Evolutionary conservation across 2,329 filamentous ascomycete species (phyloP), one percentile per base, ranked within the genome.

Genomic region (Metarhizium rileyi): DNA sequence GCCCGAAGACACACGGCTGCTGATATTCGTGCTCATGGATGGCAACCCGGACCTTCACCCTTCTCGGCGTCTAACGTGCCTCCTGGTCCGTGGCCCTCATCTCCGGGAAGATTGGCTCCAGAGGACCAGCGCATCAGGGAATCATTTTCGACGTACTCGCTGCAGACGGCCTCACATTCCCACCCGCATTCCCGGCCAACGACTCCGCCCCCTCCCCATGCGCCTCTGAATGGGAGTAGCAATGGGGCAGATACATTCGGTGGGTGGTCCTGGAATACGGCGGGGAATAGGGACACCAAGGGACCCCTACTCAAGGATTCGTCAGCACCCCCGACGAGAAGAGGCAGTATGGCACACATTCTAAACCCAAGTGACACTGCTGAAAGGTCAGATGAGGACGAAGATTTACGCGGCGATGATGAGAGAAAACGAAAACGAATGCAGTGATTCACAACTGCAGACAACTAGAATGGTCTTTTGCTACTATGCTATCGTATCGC

Each of bases 1-100:
- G 80, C 83, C 42, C 83, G 91, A 55, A 81, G 91, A 53, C 93
- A 98, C 68, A 98, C 93, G 2, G 91, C 90, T 36, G 93, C 93
- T 51, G 93, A 98, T 64, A 97, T 98, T 58, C 84, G 93, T 48
- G 85, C 90, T 59, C 86, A 90, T 63, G 88, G 86, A 35, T 91
- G 87, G 82, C 84, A 83, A 54, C 75, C 74, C 7, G 56, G 54
- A 40, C 74, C 79, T 25, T 86, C 84, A 5, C 86, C 84, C 10
- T 86, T 61, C 35, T 52, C 82, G 61, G 74, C 78, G 7, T 83
- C 84, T 3, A 81, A 81, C 10, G 67, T 72, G 2, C 66, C 73
- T 8, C 70, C 75, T 1, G 65, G 68, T 3, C 71, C 72, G 14
- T 80, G 76, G 73, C 77, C 78, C 0, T 68, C 76, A 3, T 80